These are phyloP conservation scores for Aureobasidium sp. DNA, from an alignment of 2,329 filamentous ascomycete genomes.

Conservation along the genomic window DNA sequence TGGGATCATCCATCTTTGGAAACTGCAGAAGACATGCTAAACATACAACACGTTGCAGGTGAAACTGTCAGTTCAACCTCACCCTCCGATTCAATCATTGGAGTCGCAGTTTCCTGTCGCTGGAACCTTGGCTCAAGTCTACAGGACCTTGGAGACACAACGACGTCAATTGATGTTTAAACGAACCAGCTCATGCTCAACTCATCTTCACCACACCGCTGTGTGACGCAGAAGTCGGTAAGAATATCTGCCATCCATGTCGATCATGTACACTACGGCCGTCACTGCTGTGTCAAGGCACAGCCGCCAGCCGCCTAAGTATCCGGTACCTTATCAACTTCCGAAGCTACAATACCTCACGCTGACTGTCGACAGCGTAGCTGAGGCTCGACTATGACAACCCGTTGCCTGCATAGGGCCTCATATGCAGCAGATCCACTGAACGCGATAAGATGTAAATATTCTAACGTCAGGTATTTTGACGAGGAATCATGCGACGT, in stretches of 20 bases:
- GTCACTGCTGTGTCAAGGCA: neutral
- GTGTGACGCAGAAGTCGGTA: neutral
- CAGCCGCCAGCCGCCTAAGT: neutral
- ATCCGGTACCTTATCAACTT: neutral
- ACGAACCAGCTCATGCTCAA: neutral
- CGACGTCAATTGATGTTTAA: neutral
- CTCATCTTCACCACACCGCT: neutral
- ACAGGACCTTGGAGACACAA: neutral
- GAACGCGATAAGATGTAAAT: neutral
- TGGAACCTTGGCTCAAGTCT: neutral
- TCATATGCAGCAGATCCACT: neutral
- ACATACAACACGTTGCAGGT: neutral
- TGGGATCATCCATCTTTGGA: neutral
- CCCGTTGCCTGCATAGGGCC: neutral
- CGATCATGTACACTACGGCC: neutral
- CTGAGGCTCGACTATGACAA: neutral
- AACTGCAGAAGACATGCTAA: neutral
- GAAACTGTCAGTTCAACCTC: neutral
- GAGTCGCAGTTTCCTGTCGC: neutral
- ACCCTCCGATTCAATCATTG: neutral
- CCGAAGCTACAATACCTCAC: neutral
- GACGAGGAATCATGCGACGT: neutral
- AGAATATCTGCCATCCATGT: neutral
- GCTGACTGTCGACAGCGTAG: neutral
- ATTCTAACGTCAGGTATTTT: neutral